Base-by-base conservation (phyloP, 2,329 filamentous ascomycete species). In the Alternaria triticina region DNA sequence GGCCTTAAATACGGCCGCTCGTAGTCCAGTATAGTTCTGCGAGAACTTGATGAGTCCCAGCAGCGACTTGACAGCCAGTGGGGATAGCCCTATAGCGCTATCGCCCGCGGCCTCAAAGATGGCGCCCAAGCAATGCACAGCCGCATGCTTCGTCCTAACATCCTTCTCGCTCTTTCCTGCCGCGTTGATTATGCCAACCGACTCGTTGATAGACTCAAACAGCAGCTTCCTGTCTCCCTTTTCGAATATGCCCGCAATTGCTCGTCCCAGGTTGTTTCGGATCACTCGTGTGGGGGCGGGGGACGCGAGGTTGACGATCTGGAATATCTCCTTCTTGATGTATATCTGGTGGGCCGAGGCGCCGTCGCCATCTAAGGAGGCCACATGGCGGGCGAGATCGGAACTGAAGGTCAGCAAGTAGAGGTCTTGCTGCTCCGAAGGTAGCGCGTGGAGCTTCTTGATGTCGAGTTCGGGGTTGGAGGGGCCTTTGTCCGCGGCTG, bases 391-490 rank as follows among this genome's bases (percentile, higher is more conserved):
- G 66, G 89, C 90, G 59, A 99, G 86, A 64, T 91, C 89, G 27
- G 94, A 91, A 36, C 94, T 91, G 77, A 96, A 97, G 25, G 90
- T 96, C 64, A 99, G 86, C 66, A 99, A 87, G 80, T 96, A 96
- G 12, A 99, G 88, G 75, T 97, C 94, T 82, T 99, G 96, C 80
- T 99, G 96, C 82, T 99, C 96, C 57, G 92, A 89, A 46, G 95
- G 93, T 50, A 98, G 88, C 56, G 92, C 87, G 81, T 97, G 91
- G 51, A 99, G 89, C 85, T 97, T 97, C 74, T 90, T 84, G 71
- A 97, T 83, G 78, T 99, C 94, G 79, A 99, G 91, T 84, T 97
- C 92, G 54, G 90, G 90, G 75, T 88, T 90, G 60, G 82, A 75
- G 64, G 84, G 81, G 60, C 64, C 66, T 49, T 71, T 68, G 73